Percentiles rank a stretch among this genome's conserved stretches.
Conservation (phyloP, 106 monocot species). For the Dendrobium chrysotoxum region DNA sequence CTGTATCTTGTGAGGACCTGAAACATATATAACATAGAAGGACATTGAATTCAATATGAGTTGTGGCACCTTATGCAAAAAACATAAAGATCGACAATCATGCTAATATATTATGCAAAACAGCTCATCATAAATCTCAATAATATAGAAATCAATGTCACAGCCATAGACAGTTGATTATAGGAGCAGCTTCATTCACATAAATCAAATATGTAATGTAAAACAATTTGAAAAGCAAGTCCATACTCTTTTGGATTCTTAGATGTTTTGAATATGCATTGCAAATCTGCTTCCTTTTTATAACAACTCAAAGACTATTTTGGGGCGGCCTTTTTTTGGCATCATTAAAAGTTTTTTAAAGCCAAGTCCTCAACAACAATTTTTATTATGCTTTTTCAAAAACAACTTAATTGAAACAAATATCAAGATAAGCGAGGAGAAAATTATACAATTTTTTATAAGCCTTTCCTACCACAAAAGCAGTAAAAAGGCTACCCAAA, state of each 20-base stretch:
- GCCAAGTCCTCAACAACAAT: too few relatives aligned
- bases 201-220: not conserved
- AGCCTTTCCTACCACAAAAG: too few relatives aligned
- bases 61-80: not conserved
- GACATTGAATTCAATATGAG: not conserved
- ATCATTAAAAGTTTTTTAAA: too few relatives aligned
- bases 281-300: not conserved
- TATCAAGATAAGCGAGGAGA: too few relatives aligned
- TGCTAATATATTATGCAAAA: not conserved
- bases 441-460: too few relatives aligned
- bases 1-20: constrained; percentile 64
- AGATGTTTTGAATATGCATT: not conserved
- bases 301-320: too few relatives aligned
- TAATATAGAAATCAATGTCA: not conserved
- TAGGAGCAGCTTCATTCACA: not conserved
- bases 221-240: not conserved
- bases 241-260: not conserved
- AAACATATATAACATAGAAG: constrained; percentile 4
- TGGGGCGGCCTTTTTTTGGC: too few relatives aligned
- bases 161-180: not conserved
- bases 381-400: too few relatives aligned
- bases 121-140: not conserved
- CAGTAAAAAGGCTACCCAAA: too few relatives aligned
- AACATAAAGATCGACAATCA: not conserved
- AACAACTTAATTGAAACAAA: too few relatives aligned